Conservation (phyloP, 2,329 filamentous ascomycete species). For the Cryphonectria nitschkei region DNA sequence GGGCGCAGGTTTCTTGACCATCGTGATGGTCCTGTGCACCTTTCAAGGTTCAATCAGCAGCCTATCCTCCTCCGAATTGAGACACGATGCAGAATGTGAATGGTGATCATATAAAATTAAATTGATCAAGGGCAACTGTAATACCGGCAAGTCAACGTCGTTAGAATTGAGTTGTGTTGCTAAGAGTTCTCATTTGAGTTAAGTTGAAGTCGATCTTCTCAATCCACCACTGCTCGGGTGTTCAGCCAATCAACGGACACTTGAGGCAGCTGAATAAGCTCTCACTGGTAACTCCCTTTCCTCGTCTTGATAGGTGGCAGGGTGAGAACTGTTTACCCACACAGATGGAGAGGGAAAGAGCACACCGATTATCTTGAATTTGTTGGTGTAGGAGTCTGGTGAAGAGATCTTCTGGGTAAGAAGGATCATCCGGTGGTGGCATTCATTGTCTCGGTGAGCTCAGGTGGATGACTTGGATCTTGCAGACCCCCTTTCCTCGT, state of each 20-base stretch:
- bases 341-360: background rate
- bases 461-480: slow-evolving; percentile 8
- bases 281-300: background rate
- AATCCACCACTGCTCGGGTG: background rate
- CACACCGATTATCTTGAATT: background rate
- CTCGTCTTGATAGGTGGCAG: background rate
- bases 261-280: slow-evolving; percentile 5
- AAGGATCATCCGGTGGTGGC: background rate
- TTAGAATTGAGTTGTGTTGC: background rate
- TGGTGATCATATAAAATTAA: background rate
- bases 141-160: background rate
- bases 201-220: background rate
- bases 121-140: background rate
- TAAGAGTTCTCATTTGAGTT: background rate
- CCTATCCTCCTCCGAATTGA: background rate
- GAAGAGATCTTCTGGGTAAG: slow-evolving; percentile 5
- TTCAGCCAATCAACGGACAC: slow-evolving; percentile 3
- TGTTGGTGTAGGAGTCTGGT: background rate
- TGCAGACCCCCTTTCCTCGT: slow-evolving; percentile 9
- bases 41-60: background rate
- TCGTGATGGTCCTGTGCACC: background rate
- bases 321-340: background rate
- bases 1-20: slow-evolving; percentile 6
- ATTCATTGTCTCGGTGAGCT: background rate
- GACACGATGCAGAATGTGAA: background rate